Evolutionary conservation across 306 rosid species (phyloP).

Genomic region (Luffa acutangula): DNA sequence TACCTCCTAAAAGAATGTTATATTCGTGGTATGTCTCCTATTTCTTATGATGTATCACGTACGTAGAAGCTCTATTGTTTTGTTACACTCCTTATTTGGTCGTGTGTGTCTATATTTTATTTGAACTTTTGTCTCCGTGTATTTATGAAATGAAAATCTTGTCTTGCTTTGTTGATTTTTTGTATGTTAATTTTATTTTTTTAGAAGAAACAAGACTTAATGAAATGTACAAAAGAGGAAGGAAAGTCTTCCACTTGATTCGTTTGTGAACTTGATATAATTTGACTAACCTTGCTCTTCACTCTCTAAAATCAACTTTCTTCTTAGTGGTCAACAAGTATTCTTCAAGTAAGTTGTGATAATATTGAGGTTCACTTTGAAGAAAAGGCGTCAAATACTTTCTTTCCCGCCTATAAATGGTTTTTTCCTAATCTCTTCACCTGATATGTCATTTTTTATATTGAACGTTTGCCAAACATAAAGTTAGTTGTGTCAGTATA

Average conservation of each 20-base stretch:
- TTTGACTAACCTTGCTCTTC: neutral
- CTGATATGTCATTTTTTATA: neutral
- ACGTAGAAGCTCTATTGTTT: neutral
- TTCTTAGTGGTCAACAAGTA: neutral
- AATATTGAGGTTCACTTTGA: neutral
- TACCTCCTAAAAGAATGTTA: conserved; percentile 78
- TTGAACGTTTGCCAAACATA: neutral
- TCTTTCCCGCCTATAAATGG: neutral
- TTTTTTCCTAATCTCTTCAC: neutral
- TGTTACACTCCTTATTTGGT: neutral
- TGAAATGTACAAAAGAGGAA: neutral
- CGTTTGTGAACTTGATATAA: neutral
- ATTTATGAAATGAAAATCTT: neutral
- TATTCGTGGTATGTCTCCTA: conserved; percentile 45
- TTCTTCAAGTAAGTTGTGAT: neutral
- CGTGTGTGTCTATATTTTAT: neutral
- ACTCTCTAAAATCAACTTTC: neutral
- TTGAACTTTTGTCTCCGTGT: neutral
- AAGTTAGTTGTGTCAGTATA: neutral
- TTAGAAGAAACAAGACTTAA: neutral
- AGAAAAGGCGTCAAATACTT: neutral
- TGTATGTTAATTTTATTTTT: neutral
- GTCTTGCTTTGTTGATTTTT: neutral
- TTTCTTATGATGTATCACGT: neutral
- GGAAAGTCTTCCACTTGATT: neutral